Evolutionary conservation across 257 asterid species (phyloP).

Genomic region (Anisodus acutangulus): DNA sequence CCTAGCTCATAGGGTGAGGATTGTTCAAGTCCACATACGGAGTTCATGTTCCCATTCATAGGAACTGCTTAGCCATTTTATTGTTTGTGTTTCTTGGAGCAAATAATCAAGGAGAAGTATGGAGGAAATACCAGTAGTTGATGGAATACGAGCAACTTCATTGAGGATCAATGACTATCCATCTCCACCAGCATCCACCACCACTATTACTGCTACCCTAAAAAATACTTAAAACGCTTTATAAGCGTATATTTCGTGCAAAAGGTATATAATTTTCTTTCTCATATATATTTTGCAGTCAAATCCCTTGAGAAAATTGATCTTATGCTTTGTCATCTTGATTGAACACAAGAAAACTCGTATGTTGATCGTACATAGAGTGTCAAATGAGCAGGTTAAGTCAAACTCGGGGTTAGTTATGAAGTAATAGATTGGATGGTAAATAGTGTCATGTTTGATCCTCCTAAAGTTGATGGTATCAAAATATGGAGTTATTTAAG

Average conservation of each 20-base stretch:
- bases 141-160: conserved; percentile 18
- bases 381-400: neutral
- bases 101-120: conserved; percentile 1
- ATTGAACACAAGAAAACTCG: neutral
- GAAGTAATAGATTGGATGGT: neutral
- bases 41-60: too few species aligned
- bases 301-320: neutral
- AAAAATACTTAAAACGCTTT: neutral
- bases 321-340: neutral
- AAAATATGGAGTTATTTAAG: neutral
- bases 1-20: too few species aligned
- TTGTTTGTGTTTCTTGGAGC: neutral
- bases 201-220: neutral
- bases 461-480: neutral
- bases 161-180: neutral
- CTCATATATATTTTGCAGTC: neutral
- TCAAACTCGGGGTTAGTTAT: neutral
- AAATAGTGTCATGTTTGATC: neutral
- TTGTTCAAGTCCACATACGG: too few species aligned
- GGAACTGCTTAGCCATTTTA: neutral
- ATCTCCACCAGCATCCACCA: neutral
- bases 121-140: neutral
- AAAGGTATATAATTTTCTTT: neutral
- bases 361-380: neutral
- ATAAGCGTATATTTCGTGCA: neutral